Evolutionary conservation across 495 filamentous ascomycete species (phyloP), one percentile per base, ranked within the genome.

Genomic region (Aspergillus nidulans): DNA sequence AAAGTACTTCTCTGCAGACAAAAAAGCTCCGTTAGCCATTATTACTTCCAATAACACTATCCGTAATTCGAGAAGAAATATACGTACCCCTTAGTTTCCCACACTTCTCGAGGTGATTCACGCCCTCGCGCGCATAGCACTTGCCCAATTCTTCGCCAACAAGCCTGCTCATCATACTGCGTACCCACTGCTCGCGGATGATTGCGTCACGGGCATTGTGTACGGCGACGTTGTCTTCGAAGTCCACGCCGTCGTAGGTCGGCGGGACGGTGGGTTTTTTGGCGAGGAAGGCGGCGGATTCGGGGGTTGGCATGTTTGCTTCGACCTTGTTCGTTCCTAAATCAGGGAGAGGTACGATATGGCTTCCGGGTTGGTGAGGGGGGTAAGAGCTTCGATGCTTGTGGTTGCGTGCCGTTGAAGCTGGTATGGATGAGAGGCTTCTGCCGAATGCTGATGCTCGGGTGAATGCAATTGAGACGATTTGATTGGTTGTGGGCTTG

Each of bases 51-150:
- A 45, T 3, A 13, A 1, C 26, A 15, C 44, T 38, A 56, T 23
- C 21, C 32, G 6, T 12, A 26, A 26, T 23, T 15, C 41, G 9
- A 21, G 3, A 20, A 6, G 9, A 24, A 6, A 9, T 6, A 12
- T 41, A 67, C 68, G 51, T 61, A 97, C 94, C 92, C 86, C 95
- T 82, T 75, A 96, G 73, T 65, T 77, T 75, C 63, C 90, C 91
- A 73, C 94, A 98, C 77, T 97, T 98, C 83, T 96, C 92, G 61
- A 97, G 71, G 72, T 98, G 94, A 73, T 97, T 97, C 53, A 96
- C 89, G 4, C 94, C 94, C 74, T 98, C 92, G 53, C 87, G 80
- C 65, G 82, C 81, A 78, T 98, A 98, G 75, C 94, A 98, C 79
- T 95, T 96, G 63, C 89, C 84, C 74, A 98, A 70, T 77, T 98